Conservation (phyloP, 257 asterid species). For the Apocynum venetum region DNA sequence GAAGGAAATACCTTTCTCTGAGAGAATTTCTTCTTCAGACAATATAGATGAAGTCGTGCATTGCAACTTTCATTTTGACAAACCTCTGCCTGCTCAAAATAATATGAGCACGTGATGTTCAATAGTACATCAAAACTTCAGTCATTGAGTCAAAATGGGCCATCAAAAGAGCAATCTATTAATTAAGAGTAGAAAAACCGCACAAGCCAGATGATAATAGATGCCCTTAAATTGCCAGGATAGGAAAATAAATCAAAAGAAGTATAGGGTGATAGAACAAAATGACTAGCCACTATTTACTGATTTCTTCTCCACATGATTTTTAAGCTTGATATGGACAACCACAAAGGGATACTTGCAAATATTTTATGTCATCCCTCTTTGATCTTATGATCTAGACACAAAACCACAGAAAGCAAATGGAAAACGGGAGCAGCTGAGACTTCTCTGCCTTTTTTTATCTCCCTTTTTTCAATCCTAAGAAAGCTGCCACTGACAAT, state of each 20-base stretch:
- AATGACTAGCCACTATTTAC: neutral
- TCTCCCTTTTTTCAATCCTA: no score
- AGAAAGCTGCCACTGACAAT: neutral
- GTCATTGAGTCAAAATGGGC: neutral
- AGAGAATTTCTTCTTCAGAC: constrained; percentile 66
- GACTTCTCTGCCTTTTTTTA: neutral
- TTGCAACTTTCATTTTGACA: constrained; percentile 73
- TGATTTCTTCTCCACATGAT: neutral
- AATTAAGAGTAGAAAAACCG: neutral
- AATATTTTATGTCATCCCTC: neutral
- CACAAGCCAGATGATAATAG: neutral
- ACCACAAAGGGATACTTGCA: neutral
- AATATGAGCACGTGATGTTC: neutral
- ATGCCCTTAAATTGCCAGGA: neutral
- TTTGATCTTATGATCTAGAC: neutral
- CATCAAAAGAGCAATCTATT: neutral
- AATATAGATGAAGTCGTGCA: constrained; percentile 62
- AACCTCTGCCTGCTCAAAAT: constrained; percentile 50
- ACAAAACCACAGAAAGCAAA: neutral
- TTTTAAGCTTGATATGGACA: neutral
- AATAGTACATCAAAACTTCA: neutral
- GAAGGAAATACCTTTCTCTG: constrained; percentile 47
- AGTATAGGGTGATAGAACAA: no score
- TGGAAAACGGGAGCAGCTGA: neutral
- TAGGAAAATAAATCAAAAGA: no score